Evolutionary conservation across 306 rosid species (phyloP).

Genomic region (Macrotyloma uniflorum): DNA sequence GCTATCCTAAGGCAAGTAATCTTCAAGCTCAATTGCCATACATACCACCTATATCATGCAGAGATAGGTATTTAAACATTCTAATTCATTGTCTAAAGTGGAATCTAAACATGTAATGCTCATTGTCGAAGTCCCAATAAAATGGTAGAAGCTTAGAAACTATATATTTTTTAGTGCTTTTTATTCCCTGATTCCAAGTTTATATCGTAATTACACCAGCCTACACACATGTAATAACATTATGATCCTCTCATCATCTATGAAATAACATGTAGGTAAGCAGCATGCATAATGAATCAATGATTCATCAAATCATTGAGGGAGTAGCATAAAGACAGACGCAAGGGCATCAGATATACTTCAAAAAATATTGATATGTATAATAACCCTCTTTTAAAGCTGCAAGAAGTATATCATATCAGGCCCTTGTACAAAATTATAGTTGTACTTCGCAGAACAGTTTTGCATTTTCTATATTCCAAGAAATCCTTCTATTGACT

Average conservation of each 20-base stretch:
- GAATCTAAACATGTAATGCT: not conserved
- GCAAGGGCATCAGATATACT: not conserved
- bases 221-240: not conserved
- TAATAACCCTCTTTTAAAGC: not conserved
- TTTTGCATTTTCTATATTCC: not conserved
- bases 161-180: not conserved
- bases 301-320: conserved; percentile 2
- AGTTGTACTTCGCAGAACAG: not conserved
- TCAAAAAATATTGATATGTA: not conserved
- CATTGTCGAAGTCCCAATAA: not conserved
- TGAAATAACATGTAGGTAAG: not conserved
- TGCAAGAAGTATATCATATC: not conserved
- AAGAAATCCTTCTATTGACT: conserved; percentile 46
- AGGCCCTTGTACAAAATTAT: conserved; percentile 4
- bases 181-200: not conserved
- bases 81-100: not conserved
- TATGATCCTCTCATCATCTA: not conserved
- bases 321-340: not conserved
- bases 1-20: not conserved
- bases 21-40: not conserved
- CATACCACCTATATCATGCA: not conserved
- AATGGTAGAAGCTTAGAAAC: not conserved
- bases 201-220: not conserved
- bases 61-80: not conserved
- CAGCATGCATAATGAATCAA: not conserved